Evolutionary conservation across 2,329 filamentous ascomycete species (phyloP).

Genomic region (Pyricularia grisea): DNA sequence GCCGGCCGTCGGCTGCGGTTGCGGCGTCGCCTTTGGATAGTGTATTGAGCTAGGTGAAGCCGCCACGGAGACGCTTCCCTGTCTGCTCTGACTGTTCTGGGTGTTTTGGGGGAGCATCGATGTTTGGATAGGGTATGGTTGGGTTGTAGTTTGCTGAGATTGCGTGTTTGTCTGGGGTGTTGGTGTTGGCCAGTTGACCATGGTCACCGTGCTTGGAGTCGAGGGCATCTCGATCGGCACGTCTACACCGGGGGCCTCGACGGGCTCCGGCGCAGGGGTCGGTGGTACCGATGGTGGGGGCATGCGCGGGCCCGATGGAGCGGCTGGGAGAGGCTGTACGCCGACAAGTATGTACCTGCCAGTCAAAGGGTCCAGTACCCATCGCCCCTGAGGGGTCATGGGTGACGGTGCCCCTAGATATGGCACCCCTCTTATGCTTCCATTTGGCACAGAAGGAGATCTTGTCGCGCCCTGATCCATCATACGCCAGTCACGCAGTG

Average conservation of each 20-base stretch:
- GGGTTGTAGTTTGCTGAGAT: not conserved
- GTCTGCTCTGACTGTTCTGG: not conserved
- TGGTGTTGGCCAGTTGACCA: not conserved
- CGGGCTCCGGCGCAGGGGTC: slow-evolving; percentile 23
- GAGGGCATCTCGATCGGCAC: slow-evolving; percentile 16
- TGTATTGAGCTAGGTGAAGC: not conserved
- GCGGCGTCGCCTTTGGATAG: not conserved
- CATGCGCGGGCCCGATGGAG: slow-evolving; percentile 1
- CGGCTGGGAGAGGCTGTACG: not conserved
- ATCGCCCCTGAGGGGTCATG: not conserved
- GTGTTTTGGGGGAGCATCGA: not conserved
- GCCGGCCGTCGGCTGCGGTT: not conserved
- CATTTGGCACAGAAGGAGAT: not conserved
- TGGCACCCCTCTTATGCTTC: not conserved
- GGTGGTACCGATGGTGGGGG: slow-evolving; percentile 23
- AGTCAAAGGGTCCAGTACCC: slow-evolving; percentile 5
- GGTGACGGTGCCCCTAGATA: not conserved
- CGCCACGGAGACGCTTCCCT: not conserved
- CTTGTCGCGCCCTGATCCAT: not conserved
- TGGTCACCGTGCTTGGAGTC: slow-evolving; percentile 5
- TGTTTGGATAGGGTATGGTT: not conserved
- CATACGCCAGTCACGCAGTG: not conserved
- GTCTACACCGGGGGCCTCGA: not conserved
- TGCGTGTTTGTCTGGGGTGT: not conserved
- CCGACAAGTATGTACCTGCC: not conserved